Evolutionary conservation across 371 early-diverging fungal genomes (phyloP).

Genomic region (Mucor plumbeus): DNA sequence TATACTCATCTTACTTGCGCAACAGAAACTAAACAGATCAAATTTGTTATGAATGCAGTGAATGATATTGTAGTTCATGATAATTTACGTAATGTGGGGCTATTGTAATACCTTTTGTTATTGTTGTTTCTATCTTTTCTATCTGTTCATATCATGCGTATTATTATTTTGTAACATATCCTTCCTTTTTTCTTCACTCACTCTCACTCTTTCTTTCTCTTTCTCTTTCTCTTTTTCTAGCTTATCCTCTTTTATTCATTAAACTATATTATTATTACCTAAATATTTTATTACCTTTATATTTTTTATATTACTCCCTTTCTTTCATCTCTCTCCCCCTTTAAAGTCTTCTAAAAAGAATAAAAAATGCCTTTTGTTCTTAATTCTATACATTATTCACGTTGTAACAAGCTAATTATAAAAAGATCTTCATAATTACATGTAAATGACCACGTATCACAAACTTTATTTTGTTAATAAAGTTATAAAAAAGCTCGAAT

Average conservation of each 20-base stretch:
- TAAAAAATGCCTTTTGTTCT: background rate
- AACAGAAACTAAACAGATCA: conserved; percentile 77
- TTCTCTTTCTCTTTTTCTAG: background rate
- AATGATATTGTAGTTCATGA: conserved; percentile 76
- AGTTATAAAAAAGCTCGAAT: no score
- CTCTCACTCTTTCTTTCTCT: background rate
- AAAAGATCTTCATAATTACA: no score
- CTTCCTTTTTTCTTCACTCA: background rate
- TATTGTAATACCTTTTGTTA: conserved; percentile 48
- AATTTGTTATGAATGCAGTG: conserved; percentile 76
- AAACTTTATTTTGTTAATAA: no score
- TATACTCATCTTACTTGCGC: conserved; percentile 65
- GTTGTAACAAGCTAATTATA: conserved; percentile 25
- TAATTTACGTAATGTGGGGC: conserved; percentile 66
- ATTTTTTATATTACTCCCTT: background rate
- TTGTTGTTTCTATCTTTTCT: background rate
- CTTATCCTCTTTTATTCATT: conserved; percentile 4
- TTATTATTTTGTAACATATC: conserved; percentile 11
- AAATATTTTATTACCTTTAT: background rate
- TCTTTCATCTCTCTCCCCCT: background rate
- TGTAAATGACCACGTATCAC: background rate
- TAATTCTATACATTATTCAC: background rate
- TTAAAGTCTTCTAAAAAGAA: background rate
- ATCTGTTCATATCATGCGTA: background rate
- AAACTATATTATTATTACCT: background rate